These are phyloP conservation scores for Gliomastix tumulicola DNA, from an alignment of 2,329 filamentous ascomycete genomes.

Conservation along the genomic window DNA sequence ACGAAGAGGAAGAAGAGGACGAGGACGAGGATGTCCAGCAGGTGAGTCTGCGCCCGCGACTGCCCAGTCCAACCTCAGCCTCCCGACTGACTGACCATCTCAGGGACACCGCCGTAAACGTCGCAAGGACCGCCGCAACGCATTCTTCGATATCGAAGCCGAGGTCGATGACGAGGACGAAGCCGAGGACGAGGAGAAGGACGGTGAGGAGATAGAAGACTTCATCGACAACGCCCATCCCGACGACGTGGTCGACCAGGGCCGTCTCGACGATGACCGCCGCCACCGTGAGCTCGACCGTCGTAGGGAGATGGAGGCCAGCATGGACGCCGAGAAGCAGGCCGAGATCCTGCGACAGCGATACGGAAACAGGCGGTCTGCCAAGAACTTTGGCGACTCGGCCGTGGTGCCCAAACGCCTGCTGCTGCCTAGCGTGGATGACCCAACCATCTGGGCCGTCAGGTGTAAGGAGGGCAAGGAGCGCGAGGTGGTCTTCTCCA, in stretches of 20 bases:
- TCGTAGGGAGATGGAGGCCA: conserved; percentile 77
- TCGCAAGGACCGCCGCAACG: conserved; percentile 66
- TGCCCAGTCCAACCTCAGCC: background rate
- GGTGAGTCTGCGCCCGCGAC: conserved; percentile 21
- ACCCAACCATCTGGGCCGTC: conserved; percentile 93
- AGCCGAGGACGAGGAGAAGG: conserved; percentile 82
- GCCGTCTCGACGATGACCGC: conserved; percentile 79
- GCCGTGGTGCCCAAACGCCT: conserved; percentile 78
- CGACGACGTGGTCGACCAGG: conserved; percentile 77
- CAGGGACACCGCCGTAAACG: conserved; percentile 73
- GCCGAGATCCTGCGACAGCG: conserved; percentile 80
- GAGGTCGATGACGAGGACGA: conserved; percentile 96
- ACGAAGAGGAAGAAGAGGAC: conserved; percentile 57
- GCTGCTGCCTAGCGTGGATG: conserved; percentile 85
- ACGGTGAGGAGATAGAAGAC: conserved; percentile 73
- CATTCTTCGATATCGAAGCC: conserved; percentile 96
- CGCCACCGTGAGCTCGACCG: conserved; percentile 92
- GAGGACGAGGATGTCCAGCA: conserved; percentile 65
- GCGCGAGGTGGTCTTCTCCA: conserved; percentile 77
- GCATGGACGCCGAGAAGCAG: conserved; percentile 89
- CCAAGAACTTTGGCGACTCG: conserved; percentile 59
- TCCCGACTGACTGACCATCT: conserved; percentile 7
- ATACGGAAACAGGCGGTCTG: conserved; percentile 72
- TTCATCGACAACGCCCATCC: conserved; percentile 87
- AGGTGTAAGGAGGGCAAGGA: conserved; percentile 95